Evolutionary conservation across 2,329 filamentous ascomycete species (phyloP), one percentile per base, ranked within the genome.

Genomic region (Teratosphaeria nubilosa): DNA sequence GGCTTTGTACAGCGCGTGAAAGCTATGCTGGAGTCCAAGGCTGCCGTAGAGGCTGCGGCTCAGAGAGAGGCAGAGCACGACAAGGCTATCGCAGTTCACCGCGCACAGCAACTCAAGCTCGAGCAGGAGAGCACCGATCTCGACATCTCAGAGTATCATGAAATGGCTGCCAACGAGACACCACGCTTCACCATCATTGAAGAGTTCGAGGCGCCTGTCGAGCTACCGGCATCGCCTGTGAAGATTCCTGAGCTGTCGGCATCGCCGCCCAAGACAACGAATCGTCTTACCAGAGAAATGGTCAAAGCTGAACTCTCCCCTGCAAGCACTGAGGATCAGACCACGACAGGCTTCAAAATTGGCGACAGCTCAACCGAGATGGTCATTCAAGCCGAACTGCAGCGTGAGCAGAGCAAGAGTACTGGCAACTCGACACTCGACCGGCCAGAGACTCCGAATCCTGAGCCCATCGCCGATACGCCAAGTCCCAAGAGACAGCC

Each of bases 1-100:
- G 73, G 75, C 2, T 74, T 75, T 51, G 72, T 76, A 11, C 70
- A 73, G 58, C 72, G 69, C n/a, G 73, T 75, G 61, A 75, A 72
- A 58, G 73, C 70, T 5, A 73, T 76, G 59, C 65, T 77, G 11
- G 75, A 77, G 65, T 75, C 70, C 11, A 68, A 69, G 54, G 69
- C 68, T n/a, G 66, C 66, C 11, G 61, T 63, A 13, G 68, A 71
- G 27, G 64, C 64, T 10, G 65, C 65, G 25, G 64, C 61, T 2
- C 56, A 55, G 52, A 58, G 53, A 48, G 62, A 65, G 20, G 60
- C 58, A 16, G 62, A 65, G 50, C 60, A 60, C 7, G 59, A 60
- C 13, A 53, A 53, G 34, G 52, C 45, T 30, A 50, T 27, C n/a
- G 53, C 55, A 14, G 31, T 58, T 3, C 53, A 58, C 25, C 50